These are phyloP conservation scores for Nicotiana rustica DNA, from an alignment of 305 asterid genomes.

Conservation along the genomic window DNA sequence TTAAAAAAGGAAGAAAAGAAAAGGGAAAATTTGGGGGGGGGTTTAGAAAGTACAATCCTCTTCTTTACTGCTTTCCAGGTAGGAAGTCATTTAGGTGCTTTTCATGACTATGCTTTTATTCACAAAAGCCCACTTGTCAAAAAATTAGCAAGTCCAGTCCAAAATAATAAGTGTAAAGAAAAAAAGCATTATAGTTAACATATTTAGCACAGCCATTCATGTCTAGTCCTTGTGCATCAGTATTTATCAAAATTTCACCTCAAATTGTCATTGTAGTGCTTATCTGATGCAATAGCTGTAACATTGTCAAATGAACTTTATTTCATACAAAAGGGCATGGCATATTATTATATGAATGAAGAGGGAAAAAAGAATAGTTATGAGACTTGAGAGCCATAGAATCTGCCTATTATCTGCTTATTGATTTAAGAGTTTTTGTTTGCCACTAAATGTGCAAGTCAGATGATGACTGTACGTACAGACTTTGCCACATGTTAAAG, in stretches of 20 bases:
- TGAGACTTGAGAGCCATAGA: background rate
- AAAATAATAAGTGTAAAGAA: slow-evolving; percentile 23
- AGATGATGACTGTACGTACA: slow-evolving; percentile 36
- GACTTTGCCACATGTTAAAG: slow-evolving; percentile 36
- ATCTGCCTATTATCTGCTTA: background rate
- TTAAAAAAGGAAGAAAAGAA: background rate
- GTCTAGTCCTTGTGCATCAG: slow-evolving; percentile 18
- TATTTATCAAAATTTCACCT: background rate
- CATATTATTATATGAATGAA: background rate
- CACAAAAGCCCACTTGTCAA: slow-evolving; percentile 10
- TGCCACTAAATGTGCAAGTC: slow-evolving; percentile 35
- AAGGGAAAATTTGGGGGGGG: background rate
- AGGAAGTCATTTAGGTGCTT: slow-evolving; percentile 26
- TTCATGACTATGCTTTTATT: background rate
- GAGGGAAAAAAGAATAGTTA: background rate
- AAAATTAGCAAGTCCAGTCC: slow-evolving; percentile 10
- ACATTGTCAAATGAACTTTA: background rate
- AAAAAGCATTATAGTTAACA: slow-evolving; percentile 43
- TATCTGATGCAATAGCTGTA: slow-evolving; percentile 12
- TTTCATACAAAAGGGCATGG: background rate
- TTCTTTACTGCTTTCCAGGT: slow-evolving; percentile 37
- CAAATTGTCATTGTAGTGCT: background rate
- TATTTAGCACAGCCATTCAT: slow-evolving; percentile 27
- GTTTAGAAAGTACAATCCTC: background rate
- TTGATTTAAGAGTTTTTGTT: slow-evolving; percentile 6